Evolutionary conservation across 208 protist species (phyloP).

Genomic region (Trypanosoma boissoni): DNA sequence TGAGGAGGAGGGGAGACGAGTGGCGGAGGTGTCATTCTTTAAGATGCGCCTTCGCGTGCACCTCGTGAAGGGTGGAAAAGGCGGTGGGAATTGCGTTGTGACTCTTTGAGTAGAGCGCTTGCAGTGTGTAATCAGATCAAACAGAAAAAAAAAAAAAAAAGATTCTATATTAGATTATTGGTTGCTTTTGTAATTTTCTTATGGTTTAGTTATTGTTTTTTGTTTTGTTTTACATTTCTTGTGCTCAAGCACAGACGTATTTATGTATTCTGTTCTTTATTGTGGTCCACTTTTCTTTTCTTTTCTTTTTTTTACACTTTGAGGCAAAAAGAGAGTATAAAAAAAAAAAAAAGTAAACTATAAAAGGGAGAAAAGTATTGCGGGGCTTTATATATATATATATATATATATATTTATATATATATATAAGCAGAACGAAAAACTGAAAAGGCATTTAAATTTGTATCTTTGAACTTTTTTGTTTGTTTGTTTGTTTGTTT

Average conservation of each 20-base stretch:
- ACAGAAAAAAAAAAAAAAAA: constrained; percentile 12
- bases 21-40: neutral
- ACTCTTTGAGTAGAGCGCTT: neutral
- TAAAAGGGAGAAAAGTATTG: too few species aligned
- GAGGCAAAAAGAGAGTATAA: constrained; percentile 2
- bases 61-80: constrained; percentile 14
- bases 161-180: too few species aligned
- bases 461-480: too few species aligned
- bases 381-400: too few species aligned
- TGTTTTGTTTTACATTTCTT: constrained; percentile 7
- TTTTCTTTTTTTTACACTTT: neutral
- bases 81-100: neutral
- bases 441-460: too few species aligned
- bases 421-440: too few species aligned
- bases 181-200: too few species aligned
- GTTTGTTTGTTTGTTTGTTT: too few species aligned
- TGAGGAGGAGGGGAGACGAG: neutral
- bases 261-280: neutral
- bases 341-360: constrained; percentile 16
- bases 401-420: too few species aligned
- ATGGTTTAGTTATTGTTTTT: too few species aligned
- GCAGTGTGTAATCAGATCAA: neutral
- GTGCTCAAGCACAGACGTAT: constrained; percentile 2
- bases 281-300: constrained; percentile 7
- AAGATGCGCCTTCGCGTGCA: neutral